Conservation (phyloP, 192 early-diverging fungal species). For the Podila horticola region DNA sequence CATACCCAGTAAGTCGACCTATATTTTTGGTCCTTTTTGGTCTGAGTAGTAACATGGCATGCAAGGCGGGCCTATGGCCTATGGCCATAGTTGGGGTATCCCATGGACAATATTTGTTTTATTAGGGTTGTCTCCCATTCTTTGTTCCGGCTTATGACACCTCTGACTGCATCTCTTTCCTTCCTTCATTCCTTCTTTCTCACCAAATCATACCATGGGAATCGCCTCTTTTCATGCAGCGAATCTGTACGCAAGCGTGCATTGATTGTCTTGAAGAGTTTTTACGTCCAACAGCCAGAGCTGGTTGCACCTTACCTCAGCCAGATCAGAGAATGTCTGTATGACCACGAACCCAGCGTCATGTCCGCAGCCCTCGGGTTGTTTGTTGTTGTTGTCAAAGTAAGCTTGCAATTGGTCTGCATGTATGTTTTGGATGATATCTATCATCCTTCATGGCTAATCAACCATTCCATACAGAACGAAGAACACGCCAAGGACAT, state of each 20-base stretch:
- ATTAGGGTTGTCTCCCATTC: background rate
- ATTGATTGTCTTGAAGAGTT: conserved; percentile 51
- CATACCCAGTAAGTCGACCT: conserved; percentile 56
- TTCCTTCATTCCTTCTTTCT: background rate
- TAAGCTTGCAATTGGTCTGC: conserved; percentile 3
- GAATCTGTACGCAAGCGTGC: conserved; percentile 64
- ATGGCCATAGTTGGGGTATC: too few relatives aligned
- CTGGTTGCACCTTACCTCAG: conserved; percentile 46
- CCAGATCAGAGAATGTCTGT: conserved; percentile 51
- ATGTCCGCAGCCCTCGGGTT: conserved; percentile 57
- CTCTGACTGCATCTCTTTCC: background rate
- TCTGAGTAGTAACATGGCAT: too few relatives aligned
- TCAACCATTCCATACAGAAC: too few relatives aligned
- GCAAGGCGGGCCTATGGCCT: too few relatives aligned
- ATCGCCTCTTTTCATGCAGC: conserved; percentile 15
- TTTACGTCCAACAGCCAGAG: conserved; percentile 49
- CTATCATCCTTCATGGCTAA: too few relatives aligned
- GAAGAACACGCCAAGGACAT: conserved; percentile 34
- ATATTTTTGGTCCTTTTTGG: background rate
- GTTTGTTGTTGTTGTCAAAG: conserved; percentile 41
- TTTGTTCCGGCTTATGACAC: background rate
- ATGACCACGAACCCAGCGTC: conserved; percentile 57
- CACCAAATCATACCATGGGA: background rate
- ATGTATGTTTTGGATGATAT: too few relatives aligned
- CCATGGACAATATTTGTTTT: too few relatives aligned